Percentiles rank a stretch among this genome's conserved stretches.
phyloP scores from a whole-genome alignment of 2,329 filamentous ascomycete genomes.

The Epichloe amarillans region DNA sequence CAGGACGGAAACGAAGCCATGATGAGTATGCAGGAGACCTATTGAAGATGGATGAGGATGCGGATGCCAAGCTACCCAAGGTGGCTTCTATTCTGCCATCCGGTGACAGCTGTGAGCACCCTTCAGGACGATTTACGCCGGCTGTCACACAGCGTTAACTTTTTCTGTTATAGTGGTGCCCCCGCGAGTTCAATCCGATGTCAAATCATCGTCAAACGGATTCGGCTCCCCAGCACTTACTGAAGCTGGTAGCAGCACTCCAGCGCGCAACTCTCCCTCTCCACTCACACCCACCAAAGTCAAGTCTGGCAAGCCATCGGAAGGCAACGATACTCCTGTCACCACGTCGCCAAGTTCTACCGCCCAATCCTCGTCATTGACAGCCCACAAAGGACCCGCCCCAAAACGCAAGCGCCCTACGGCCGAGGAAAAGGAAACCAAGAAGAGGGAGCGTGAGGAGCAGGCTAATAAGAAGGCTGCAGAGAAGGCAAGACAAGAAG shows the following conservation, averaged over 20 bases:
- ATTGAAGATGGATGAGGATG: conserved; percentile 12
- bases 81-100: conserved; percentile 9
- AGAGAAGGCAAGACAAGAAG: conserved; percentile 21
- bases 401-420: conserved; percentile 31
- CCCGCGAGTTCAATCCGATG: conserved; percentile 11
- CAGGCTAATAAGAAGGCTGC: conserved; percentile 15
- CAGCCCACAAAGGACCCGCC: conserved; percentile 12
- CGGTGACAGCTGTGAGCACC: conserved; percentile 11
- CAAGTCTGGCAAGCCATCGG: conserved; percentile 2
- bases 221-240: conserved; percentile 23
- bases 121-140: neutral
- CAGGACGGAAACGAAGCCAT: conserved; percentile 32
- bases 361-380: neutral
- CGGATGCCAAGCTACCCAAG: conserved; percentile 10
- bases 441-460: conserved; percentile 22
- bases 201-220: conserved; percentile 15
- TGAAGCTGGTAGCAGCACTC: conserved; percentile 29
- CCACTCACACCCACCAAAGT: conserved; percentile 19
- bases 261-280: conserved; percentile 23
- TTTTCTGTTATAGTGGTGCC: conserved; percentile 10
- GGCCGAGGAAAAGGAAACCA: conserved; percentile 20
- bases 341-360: neutral
- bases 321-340: conserved; percentile 6
- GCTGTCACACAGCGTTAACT: conserved; percentile 6
- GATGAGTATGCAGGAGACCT: conserved; percentile 28